These are phyloP conservation scores for Aspergillus wentii DNA, from an alignment of 495 filamentous ascomycete genomes.

Conservation along the genomic window DNA sequence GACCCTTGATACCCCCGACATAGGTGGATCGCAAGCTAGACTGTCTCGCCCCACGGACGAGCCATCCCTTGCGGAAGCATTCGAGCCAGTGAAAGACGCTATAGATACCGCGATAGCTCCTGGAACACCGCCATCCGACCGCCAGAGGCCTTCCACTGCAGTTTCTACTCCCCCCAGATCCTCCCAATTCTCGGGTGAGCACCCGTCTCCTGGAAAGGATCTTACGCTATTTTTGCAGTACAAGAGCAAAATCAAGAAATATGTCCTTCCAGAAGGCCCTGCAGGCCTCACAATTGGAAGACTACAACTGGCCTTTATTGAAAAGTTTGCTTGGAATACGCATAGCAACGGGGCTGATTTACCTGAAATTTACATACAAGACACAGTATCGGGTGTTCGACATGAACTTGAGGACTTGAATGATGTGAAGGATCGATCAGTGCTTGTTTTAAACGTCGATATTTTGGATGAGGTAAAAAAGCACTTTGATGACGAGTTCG, in stretches of 20 bases:
- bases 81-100: constrained; percentile 48
- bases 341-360: constrained; percentile 90
- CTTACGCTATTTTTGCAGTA: constrained; percentile 96
- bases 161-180: constrained; percentile 36
- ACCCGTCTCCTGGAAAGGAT: constrained; percentile 77
- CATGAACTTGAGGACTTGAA: constrained; percentile 91
- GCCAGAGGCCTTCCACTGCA: constrained; percentile 16
- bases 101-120: constrained; percentile 21
- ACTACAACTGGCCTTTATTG: constrained; percentile 95
- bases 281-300: constrained; percentile 78
- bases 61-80: constrained; percentile 30
- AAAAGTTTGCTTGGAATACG: constrained; percentile 98
- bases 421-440: constrained; percentile 94
- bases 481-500: constrained; percentile 90
- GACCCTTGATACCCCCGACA: constrained; percentile 13
- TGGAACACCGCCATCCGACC: constrained; percentile 30
- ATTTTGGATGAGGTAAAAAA: constrained; percentile 94
- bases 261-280: constrained; percentile 78
- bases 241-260: constrained; percentile 95
- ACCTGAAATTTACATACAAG: constrained; percentile 96
- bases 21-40: constrained; percentile 16
- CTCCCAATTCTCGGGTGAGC: constrained; percentile 58
- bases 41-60: constrained; percentile 33
- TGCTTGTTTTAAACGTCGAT: constrained; percentile 90
- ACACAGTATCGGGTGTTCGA: constrained; percentile 87